Conservation (phyloP, 2,329 filamentous ascomycete species). For the Talaromyces amestolkiae region DNA sequence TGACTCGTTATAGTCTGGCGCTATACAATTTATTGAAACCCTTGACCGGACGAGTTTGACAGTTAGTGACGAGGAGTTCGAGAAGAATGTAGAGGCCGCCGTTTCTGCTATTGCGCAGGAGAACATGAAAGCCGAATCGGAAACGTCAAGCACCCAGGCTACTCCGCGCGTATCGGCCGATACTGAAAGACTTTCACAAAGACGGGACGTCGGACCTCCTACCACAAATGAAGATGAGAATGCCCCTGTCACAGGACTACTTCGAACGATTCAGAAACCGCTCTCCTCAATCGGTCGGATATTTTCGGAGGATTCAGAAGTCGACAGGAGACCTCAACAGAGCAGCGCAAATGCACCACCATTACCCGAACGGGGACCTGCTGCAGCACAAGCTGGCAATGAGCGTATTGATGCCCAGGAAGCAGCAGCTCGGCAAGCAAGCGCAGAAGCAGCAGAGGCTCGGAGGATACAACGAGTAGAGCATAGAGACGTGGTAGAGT, state of each 20-base stretch:
- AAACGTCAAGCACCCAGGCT: slow-evolving; percentile 45
- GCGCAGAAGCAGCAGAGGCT: slow-evolving; percentile 84
- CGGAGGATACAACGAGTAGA: slow-evolving; percentile 77
- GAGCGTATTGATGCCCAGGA: slow-evolving; percentile 69
- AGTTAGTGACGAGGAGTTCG: slow-evolving; percentile 92
- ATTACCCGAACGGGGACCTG: slow-evolving; percentile 51
- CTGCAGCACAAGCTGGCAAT: slow-evolving; percentile 33
- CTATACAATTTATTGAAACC: slow-evolving; percentile 93
- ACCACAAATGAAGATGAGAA: slow-evolving; percentile 63
- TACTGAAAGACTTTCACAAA: slow-evolving; percentile 50
- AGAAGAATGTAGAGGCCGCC: slow-evolving; percentile 90
- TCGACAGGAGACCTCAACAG: slow-evolving; percentile 44
- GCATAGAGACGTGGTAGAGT: slow-evolving; percentile 85
- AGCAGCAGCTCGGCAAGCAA: slow-evolving; percentile 84
- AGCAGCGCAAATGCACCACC: slow-evolving; percentile 24
- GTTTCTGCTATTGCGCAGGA: slow-evolving; percentile 94
- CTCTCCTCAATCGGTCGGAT: slow-evolving; percentile 91
- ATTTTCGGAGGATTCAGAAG: slow-evolving; percentile 69
- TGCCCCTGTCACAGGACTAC: slow-evolving; percentile 76
- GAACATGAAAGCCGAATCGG: slow-evolving; percentile 62
- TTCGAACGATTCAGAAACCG: slow-evolving; percentile 87
- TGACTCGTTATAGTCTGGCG: slow-evolving; percentile 53
- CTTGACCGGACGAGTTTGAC: slow-evolving; percentile 92
- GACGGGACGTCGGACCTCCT: slow-evolving; percentile 32
- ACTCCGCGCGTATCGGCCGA: slow-evolving; percentile 54